These are phyloP conservation scores for Puccinellia tenuiflora DNA, from an alignment of 176 grass and related monocot genomes.

Conservation along the genomic window DNA sequence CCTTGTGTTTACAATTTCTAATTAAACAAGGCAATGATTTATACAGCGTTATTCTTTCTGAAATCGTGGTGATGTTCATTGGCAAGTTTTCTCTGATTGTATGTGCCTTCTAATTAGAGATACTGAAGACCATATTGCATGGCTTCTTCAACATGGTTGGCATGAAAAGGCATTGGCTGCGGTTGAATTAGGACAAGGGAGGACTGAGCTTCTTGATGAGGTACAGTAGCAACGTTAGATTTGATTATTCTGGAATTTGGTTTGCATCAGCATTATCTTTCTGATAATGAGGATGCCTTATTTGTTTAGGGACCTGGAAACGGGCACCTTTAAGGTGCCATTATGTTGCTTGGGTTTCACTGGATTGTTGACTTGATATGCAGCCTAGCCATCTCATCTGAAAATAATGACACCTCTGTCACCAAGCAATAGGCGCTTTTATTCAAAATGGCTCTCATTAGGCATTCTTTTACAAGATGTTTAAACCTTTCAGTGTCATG, in stretches of 20 bases:
- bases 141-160: conserved; percentile 96
- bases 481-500: conserved; percentile 1
- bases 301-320: background rate
- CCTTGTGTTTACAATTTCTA: background rate
- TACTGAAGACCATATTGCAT: conserved; percentile 98
- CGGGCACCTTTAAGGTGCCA: background rate
- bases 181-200: conserved; percentile 82
- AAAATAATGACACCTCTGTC: conserved; percentile 3
- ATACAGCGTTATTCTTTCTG: background rate
- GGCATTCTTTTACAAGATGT: background rate
- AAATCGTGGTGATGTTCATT: background rate
- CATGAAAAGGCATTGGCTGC: conserved; percentile 99
- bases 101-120: conserved; percentile 62
- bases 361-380: background rate
- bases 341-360: background rate
- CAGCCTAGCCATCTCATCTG: background rate
- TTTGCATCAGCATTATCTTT: conserved; percentile 13
- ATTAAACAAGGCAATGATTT: conserved; percentile 5
- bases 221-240: conserved; percentile 36
- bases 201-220: conserved; percentile 90
- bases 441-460: conserved; percentile 5
- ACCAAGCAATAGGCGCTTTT: background rate
- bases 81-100: background rate
- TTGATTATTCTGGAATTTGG: conserved; percentile 3
- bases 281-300: conserved; percentile 17